Evolutionary conservation across 2,329 filamentous ascomycete genomes (phyloP).

Genomic region (Lasiodiplodia sp.): DNA sequence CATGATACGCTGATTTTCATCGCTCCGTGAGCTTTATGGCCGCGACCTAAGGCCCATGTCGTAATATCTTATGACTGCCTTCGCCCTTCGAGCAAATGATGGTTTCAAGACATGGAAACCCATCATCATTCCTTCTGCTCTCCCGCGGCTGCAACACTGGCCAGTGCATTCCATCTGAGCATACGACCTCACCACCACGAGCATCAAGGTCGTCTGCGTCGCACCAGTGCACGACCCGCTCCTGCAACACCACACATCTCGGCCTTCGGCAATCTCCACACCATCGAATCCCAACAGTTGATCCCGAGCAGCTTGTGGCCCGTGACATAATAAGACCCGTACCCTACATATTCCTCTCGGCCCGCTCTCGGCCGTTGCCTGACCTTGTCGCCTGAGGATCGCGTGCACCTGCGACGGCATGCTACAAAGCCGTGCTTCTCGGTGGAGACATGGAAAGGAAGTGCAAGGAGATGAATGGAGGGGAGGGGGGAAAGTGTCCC

Average conservation of each 20-base stretch:
- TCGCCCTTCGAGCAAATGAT: background rate
- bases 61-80: background rate
- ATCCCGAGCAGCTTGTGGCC: background rate
- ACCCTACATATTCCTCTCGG: background rate
- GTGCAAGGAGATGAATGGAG: too few relatives aligned
- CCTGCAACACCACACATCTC: background rate
- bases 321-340: background rate
- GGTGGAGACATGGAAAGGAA: background rate
- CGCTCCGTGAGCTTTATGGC: background rate
- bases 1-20: background rate
- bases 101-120: background rate
- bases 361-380: background rate
- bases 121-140: background rate
- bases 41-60: background rate
- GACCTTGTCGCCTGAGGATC: background rate
- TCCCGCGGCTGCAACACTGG: constrained; percentile 5
- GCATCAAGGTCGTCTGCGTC: background rate
- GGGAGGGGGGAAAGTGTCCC: too few relatives aligned
- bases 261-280: background rate
- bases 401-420: background rate
- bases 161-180: background rate
- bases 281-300: background rate
- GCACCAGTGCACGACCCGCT: constrained; percentile 20
- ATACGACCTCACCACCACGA: constrained; percentile 1
- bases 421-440: background rate